Evolutionary conservation across 2,329 filamentous ascomycete genomes (phyloP), one percentile per base, ranked within the genome.

Genomic region (Pyrenochaeta sp.): DNA sequence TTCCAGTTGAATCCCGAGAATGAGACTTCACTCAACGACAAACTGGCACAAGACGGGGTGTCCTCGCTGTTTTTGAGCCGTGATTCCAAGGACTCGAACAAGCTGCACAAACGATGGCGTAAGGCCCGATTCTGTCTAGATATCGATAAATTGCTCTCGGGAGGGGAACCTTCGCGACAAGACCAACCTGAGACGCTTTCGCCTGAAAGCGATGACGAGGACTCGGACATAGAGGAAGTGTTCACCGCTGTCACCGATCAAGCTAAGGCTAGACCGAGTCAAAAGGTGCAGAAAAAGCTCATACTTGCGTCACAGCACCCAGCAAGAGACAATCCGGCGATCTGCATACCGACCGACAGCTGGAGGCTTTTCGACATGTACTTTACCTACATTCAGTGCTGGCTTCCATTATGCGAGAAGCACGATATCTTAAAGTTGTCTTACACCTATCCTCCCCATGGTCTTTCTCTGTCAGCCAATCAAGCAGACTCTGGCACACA

Each of bases 321-420:
- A 17, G 7, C 27, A 1, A 12, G 20, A 31, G 35, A 37, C 11
- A 6, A 12, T 14, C 10, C 39, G 17, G 33, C 49, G 7, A 56
- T 49, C 31, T 48, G 50, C 35, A 75, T 89, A 0, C 86, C 82
- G 14, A 66, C 72, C 14, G 82, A 85, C 64, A 84, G 82, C 67
- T 87, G 81, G 78, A 79, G 82, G 2, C 79, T 92, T 3, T 76
- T 92, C 33, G 88, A 92, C 60, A 81, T 89, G 4, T 92, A 91
- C 69, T 90, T 91, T 54, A 85, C 88, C 1, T 91, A 90, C 63
- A 90, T 87, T 0, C 88, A 92, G 69, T 86, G 84, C 47, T 93
- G 90, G 90, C 81, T 93, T 21, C 90, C 90, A 0, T 86, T 93
- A 21, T 79, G 89, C 10, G 87, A 91, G 58, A 89, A 87, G 57